A percentile compares a stretch with the other conserved stretches of the same genome.
Evolutionary conservation across 495 filamentous ascomycete genomes (phyloP).

Genomic region (Bathelium albidoporum): DNA sequence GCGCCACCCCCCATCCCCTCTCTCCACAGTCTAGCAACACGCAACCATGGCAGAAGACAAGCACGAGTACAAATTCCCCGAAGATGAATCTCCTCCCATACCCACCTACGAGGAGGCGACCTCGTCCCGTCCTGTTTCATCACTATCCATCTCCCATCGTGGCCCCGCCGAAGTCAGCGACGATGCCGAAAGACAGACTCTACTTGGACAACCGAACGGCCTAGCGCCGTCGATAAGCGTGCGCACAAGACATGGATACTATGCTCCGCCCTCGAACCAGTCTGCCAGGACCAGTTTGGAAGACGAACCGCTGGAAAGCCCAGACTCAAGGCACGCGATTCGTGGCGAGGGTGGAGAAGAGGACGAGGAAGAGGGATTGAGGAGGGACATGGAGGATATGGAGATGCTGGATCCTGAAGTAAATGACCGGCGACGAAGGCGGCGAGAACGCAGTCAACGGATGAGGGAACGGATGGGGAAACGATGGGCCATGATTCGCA

Average conservation of each 20-base stretch:
- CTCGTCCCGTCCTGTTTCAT: conserved; percentile 48
- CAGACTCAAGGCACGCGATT: conserved; percentile 4
- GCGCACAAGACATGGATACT: conserved; percentile 45
- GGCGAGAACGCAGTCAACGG: conserved; percentile 2
- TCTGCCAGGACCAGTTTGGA: conserved; percentile 54
- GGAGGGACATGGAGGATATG: conserved; percentile 79
- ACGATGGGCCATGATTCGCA: conserved; percentile 45
- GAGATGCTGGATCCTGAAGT: conserved; percentile 65
- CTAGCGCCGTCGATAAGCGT: conserved; percentile 3
- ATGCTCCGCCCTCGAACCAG: conserved; percentile 69
- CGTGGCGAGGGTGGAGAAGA: conserved; percentile 22
- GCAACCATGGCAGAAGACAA: conserved; percentile 47
- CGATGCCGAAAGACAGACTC: conserved; percentile 52
- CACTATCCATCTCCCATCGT: conserved; percentile 44
- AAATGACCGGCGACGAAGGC: not conserved
- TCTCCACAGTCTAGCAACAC: not conserved
- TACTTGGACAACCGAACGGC: conserved; percentile 35
- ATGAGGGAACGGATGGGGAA: conserved; percentile 1
- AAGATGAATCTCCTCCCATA: conserved; percentile 66
- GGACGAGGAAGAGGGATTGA: conserved; percentile 47
- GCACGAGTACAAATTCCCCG: conserved; percentile 27
- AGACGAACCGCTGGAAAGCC: conserved; percentile 18
- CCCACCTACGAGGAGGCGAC: conserved; percentile 91
- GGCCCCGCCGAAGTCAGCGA: conserved; percentile 43
- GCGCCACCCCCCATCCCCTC: not conserved